Evolutionary conservation across 352 stramenopile species (phyloP).

Genomic region (Globisporangium irregulare): DNA sequence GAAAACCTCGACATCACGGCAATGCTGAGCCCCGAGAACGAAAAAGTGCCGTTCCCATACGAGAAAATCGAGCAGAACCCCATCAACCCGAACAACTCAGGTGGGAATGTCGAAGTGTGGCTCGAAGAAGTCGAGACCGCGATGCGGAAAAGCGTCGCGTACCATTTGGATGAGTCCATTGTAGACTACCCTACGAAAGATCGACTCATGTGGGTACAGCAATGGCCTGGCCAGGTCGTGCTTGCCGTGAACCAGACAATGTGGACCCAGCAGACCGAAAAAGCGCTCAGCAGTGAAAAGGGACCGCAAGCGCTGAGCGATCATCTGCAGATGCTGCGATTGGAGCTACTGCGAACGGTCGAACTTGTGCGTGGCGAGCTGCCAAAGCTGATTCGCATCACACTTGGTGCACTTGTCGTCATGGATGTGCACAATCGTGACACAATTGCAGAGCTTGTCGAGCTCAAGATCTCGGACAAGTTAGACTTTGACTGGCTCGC

Average conservation of each 20-base stretch:
- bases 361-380: constrained; percentile 91
- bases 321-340: constrained; percentile 64
- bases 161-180: constrained; percentile 82
- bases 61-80: constrained; percentile 80
- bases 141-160: constrained; percentile 83
- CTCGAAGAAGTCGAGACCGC: constrained; percentile 82
- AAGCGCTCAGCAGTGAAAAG: constrained; percentile 35
- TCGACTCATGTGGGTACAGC: constrained; percentile 88
- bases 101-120: constrained; percentile 92
- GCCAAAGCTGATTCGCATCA: constrained; percentile 90
- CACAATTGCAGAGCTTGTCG: constrained; percentile 89
- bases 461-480: constrained; percentile 71
- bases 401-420: constrained; percentile 90
- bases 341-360: constrained; percentile 87
- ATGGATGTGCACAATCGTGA: constrained; percentile 96
- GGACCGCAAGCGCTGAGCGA: constrained; percentile 45
- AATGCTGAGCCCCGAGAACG: constrained; percentile 84
- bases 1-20: constrained; percentile 91
- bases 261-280: constrained; percentile 88
- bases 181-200: constrained; percentile 85
- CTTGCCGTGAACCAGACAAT: constrained; percentile 91
- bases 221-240: constrained; percentile 93
- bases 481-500: constrained; percentile 93
- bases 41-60: constrained; percentile 90
- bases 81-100: constrained; percentile 93